Evolutionary conservation across 306 rosid species (phyloP), one percentile per base, ranked within the genome.

Genomic region (Medicago lupulina): DNA sequence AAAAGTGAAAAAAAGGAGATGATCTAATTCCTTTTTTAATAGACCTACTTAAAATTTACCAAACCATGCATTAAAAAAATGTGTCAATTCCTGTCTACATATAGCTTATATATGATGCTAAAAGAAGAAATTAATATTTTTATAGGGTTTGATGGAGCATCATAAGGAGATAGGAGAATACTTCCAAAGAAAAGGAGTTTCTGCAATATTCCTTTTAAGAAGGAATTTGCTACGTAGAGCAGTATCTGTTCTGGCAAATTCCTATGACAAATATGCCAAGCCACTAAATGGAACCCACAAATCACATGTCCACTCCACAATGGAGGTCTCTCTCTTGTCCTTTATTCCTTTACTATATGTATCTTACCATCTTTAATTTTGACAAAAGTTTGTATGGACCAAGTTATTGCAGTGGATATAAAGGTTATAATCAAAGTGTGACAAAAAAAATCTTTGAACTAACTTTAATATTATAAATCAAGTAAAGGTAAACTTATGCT

Each of bases 201-300:
- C 87, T 10, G 62, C 80, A 23, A 86, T 88, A 61, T 86, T 86
- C 62, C 89, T 86, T 43, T 82, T 88, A 76, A 80, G 91, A 80
- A 88, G 86, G 76, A 90, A 90, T 31, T 83, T 88, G 51, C 88
- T 90, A 3, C 86, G 88, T 6, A 82, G 93, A 78, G 71, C 80
- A 88, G 83, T 86, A 15, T 90, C 93, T 70, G 78, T 86, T 57
- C 70, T 88, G 19, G 91, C 93, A 12, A 90, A 88, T 74, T 25
- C 86, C 12, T 79, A 85, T 46, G 93, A 90, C 81, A 85, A 74
- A 78, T 77, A 80, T 76, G 87, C 85, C 25, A 90, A 88, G 78
- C 84, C 58, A 50, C 83, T 90, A 11, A 85, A 90, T 71, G 93
- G 93, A 62, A 86, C 88, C n/a, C 93, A 90, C 76, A 88, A 88